These are phyloP conservation scores for Hyaloscypha variabilis DNA, from an alignment of 495 filamentous ascomycete genomes.

Conservation along the genomic window DNA sequence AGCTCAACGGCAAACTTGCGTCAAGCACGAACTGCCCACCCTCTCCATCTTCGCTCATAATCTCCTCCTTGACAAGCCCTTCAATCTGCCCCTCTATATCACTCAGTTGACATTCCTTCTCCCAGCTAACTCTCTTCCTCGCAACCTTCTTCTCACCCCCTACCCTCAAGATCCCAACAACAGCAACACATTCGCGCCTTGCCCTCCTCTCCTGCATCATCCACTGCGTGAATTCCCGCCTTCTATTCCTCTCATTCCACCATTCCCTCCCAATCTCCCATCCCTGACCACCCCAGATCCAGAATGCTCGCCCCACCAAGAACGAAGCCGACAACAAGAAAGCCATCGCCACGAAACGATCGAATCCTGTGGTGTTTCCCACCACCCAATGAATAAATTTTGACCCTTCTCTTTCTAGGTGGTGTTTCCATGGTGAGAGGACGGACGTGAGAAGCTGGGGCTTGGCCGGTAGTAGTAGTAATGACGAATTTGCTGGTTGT, in stretches of 20 bases:
- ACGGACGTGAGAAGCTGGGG: neutral
- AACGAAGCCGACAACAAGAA: neutral
- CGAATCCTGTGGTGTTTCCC: too few relatives aligned
- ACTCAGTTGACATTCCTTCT: neutral
- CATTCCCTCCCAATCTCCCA: neutral
- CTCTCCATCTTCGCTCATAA: neutral
- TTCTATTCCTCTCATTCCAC: neutral
- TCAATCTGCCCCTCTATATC: neutral
- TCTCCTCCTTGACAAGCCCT: neutral
- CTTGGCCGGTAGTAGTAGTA: neutral
- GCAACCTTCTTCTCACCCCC: neutral
- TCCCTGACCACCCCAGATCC: neutral
- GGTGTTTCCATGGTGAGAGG: neutral
- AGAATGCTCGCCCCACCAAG: neutral
- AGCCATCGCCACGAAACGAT: neutral
- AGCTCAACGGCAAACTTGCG: neutral
- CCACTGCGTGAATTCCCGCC: conserved; percentile 1
- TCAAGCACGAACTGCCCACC: neutral
- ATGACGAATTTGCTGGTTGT: neutral
- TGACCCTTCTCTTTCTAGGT: neutral
- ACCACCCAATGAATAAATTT: neutral
- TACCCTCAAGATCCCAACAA: conserved; percentile 8
- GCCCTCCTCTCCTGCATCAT: conserved; percentile 1
- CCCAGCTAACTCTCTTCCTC: neutral
- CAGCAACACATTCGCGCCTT: neutral